Conservation (phyloP, 2,329 filamentous ascomycete genomes). For the Botryotinia globosa region DNA sequence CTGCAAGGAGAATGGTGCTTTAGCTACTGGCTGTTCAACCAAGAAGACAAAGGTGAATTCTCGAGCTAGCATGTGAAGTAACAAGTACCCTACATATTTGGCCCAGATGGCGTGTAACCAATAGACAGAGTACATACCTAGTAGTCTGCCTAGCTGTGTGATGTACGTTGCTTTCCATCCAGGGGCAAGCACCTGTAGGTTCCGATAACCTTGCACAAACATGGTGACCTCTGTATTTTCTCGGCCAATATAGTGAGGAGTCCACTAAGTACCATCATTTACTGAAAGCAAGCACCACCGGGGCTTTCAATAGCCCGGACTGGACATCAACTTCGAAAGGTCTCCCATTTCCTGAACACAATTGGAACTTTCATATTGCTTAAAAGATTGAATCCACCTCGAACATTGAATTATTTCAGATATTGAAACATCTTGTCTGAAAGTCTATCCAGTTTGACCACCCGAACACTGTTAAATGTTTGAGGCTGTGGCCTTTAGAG, state of each 20-base stretch:
- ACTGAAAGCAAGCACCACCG: neutral
- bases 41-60: constrained; percentile 20
- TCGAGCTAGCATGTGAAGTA: neutral
- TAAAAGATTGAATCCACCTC: neutral
- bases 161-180: neutral
- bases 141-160: neutral
- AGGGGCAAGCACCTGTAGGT: neutral
- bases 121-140: neutral
- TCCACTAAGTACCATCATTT: constrained; percentile 5
- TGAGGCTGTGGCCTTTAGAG: neutral
- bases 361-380: neutral
- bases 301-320: neutral
- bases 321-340: neutral
- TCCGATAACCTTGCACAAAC: neutral
- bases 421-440: neutral
- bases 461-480: neutral
- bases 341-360: neutral
- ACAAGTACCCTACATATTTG: neutral
- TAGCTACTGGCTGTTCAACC: constrained; percentile 15
- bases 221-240: constrained; percentile 1
- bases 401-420: neutral
- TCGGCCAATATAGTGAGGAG: neutral
- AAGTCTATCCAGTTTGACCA: neutral
- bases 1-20: constrained; percentile 16
- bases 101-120: neutral